phyloP scores from a whole-genome alignment of 1,139 yeast species.

The Neolecta irregularis region DNA sequence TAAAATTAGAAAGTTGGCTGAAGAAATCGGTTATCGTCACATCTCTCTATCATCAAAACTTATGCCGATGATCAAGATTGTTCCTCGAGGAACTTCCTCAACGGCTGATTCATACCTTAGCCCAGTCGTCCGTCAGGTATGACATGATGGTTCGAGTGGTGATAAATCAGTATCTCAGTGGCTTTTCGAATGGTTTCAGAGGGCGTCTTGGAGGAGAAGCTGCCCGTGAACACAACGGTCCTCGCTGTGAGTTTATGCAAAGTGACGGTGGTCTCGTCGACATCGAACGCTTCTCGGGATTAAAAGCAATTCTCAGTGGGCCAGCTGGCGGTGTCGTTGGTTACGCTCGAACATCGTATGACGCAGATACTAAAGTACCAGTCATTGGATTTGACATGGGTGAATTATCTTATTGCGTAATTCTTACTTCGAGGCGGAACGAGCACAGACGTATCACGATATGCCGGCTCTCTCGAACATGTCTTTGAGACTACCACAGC shows the following conservation, averaged over 20 bases:
- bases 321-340: conserved; percentile 53
- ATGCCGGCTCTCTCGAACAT: conserved; percentile 34
- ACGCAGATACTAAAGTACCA: conserved; percentile 24
- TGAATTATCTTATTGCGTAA: neutral
- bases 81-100: conserved; percentile 57
- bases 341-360: conserved; percentile 35
- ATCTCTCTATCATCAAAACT: conserved; percentile 50
- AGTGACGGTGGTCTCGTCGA: conserved; percentile 43
- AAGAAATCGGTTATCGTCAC: conserved; percentile 41
- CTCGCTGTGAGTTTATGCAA: conserved; percentile 41
- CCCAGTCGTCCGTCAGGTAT: too few relatives aligned
- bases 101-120: conserved; percentile 67
- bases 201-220: conserved; percentile 33
- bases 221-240: too few relatives aligned
- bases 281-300: conserved; percentile 35
- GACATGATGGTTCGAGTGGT: too few relatives aligned
- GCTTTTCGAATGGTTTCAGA: conserved; percentile 45
- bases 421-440: conserved; percentile 37
- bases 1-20: conserved; percentile 42
- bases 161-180: conserved; percentile 42
- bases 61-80: conserved; percentile 59
- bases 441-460: conserved; percentile 41
- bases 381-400: conserved; percentile 37
- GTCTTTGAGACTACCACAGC: conserved; percentile 42
- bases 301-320: conserved; percentile 38